Percentiles rank a stretch among this genome's conserved stretches.
Evolutionary conservation across 2,329 filamentous ascomycete genomes (phyloP).

Genomic region (Stachybotrys elegans): DNA sequence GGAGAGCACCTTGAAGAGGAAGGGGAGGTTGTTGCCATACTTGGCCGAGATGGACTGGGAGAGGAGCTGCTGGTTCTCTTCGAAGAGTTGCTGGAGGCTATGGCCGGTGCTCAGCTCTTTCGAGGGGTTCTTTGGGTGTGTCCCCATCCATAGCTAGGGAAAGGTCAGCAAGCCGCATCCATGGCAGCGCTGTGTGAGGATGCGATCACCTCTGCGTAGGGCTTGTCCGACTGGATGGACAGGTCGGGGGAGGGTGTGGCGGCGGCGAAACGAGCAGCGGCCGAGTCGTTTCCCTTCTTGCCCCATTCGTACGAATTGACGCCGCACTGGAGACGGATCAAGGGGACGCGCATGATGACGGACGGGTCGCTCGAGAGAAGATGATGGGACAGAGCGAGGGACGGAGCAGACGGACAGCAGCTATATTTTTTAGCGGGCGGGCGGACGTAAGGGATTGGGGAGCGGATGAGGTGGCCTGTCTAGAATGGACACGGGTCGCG

Average conservation of each 20-base stretch:
- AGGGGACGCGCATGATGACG: constrained; percentile 63
- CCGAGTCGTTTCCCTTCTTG: constrained; percentile 82
- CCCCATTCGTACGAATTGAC: constrained; percentile 99
- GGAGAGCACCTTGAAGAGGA: constrained; percentile 96
- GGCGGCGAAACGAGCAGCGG: constrained; percentile 83
- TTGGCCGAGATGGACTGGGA: constrained; percentile 65
- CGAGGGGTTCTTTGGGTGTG: constrained; percentile 91
- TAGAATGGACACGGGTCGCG: too few relatives aligned
- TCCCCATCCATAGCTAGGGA: constrained; percentile 97
- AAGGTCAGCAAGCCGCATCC: constrained; percentile 1
- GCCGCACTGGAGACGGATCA: constrained; percentile 82
- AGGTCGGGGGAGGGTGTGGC: constrained; percentile 74
- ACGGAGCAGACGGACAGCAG: background rate
- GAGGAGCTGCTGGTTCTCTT: constrained; percentile 81
- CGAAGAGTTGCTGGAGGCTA: constrained; percentile 78
- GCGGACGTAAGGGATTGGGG: background rate
- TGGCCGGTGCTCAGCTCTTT: constrained; percentile 81
- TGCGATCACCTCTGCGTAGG: constrained; percentile 76
- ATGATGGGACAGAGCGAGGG: background rate
- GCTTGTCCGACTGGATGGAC: constrained; percentile 76
- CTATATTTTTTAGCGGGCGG: background rate
- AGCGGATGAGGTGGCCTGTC: too few relatives aligned
- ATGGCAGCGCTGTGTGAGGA: background rate
- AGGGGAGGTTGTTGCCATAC: constrained; percentile 81
- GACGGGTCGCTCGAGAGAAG: background rate